Base-by-base conservation (phyloP, 306 rosid species). In the Prinsepia uniflora region DNA sequence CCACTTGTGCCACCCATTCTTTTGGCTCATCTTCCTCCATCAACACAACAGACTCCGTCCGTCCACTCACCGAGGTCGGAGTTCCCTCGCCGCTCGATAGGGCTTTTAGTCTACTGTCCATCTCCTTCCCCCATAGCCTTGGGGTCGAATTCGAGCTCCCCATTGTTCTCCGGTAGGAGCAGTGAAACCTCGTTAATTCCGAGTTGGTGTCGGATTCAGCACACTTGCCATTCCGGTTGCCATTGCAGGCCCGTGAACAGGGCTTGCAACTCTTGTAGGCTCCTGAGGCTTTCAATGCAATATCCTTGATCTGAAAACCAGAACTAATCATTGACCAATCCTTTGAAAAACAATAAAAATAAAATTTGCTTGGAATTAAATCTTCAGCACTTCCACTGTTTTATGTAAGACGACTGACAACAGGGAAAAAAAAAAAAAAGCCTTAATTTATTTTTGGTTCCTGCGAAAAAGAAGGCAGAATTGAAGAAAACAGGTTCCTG, bases 1-100 rank as follows among this genome's bases (percentile, higher is more conserved):
- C 99, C 64, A 94, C 97, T 62, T 94, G 99, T 45, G 97, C 97
- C 58, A 91, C 84, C 99, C 99, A 94, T 63, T 94, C 97, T 80
- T 89, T 94, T 0, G 97, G 92, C 79, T 91, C 96, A 59, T 89
- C 99, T 78, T 91, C 99, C 81, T 94, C 99, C 96, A 83, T 82
- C 79, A 89, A 89, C 75, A 87, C 89, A 69, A 86, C 85, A 0
- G 96, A 90, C 78, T 92, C 97, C 0, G 87, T 86, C 8, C 90
- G 81, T 15, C 94, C 96, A 36, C 97, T 92, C 66, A 84, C 95
- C 1, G 99, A 94, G 18, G 96, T 84, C n/a, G 99, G 97, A 5
- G 97, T 94, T 71, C 83, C 96, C 81, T 94, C 97, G 11, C 96
- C 99, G 48, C 99, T 94, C 4, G 97, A 91, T 52, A 90, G 85